phyloP scores from a whole-genome alignment of 306 rosid species.

The Begonia masoniana region DNA sequence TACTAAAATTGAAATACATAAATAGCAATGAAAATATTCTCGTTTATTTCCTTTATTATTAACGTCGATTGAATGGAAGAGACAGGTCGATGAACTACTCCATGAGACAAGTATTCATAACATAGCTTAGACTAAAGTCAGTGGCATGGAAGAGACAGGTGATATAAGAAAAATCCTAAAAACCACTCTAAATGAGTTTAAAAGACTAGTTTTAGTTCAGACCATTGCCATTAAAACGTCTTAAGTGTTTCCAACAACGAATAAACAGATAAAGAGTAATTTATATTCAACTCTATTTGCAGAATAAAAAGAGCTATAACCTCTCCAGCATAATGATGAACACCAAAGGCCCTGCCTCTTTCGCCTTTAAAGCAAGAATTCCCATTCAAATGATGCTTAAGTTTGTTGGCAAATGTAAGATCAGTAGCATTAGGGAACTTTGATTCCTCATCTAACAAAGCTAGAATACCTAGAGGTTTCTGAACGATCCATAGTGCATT shows the following conservation, averaged over 20 bases:
- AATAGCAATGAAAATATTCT: too few relatives aligned
- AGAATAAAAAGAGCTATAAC: conserved; percentile 32
- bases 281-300: background rate
- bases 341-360: conserved; percentile 61
- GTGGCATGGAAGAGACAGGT: background rate
- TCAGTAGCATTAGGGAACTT: conserved; percentile 68
- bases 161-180: too few relatives aligned
- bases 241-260: background rate
- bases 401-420: conserved; percentile 71
- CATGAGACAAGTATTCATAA: too few relatives aligned
- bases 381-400: conserved; percentile 56
- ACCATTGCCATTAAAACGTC: too few relatives aligned
- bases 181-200: too few relatives aligned
- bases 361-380: conserved; percentile 77
- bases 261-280: conserved; percentile 8
- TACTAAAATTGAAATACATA: too few relatives aligned
- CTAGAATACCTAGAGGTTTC: conserved; percentile 72
- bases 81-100: background rate
- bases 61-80: too few relatives aligned
- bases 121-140: too few relatives aligned
- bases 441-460: conserved; percentile 85
- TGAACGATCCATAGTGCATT: conserved; percentile 28
- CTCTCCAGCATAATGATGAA: conserved; percentile 87
- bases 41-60: too few relatives aligned
- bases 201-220: too few relatives aligned